A percentile compares a stretch with the other conserved stretches of the same genome.
Evolutionary conservation across 2,329 filamentous ascomycete species (phyloP).

Genomic region (Alternaria consortialis): DNA sequence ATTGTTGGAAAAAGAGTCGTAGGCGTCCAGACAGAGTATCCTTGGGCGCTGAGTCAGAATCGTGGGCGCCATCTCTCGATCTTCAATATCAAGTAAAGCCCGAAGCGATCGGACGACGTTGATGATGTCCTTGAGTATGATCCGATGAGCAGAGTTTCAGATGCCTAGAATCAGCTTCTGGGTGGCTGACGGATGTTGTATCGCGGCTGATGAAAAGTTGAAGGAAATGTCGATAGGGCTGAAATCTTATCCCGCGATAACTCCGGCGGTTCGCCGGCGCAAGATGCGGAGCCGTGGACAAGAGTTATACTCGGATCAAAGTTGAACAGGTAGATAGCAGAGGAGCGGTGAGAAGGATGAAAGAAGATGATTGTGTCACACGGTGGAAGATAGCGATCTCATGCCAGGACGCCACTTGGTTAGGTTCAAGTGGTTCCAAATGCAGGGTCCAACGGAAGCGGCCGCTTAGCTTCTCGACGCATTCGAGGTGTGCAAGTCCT

Average conservation of each 20-base stretch:
- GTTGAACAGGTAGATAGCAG: neutral
- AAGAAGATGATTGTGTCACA: slow-evolving; percentile 3
- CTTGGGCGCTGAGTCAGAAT: slow-evolving; percentile 44
- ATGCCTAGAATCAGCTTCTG: neutral
- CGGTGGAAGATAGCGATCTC: slow-evolving; percentile 19
- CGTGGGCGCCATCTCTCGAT: slow-evolving; percentile 39
- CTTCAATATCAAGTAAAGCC: neutral
- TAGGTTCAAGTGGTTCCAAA: slow-evolving; percentile 10
- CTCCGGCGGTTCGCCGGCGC: slow-evolving; percentile 13
- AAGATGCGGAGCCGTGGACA: slow-evolving; percentile 7
- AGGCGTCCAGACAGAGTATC: slow-evolving; percentile 92
- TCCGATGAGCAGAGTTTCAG: neutral
- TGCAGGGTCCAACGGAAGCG: slow-evolving; percentile 26
- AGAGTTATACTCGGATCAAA: neutral
- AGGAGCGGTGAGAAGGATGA: neutral
- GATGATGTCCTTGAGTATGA: neutral
- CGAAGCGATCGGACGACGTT: neutral
- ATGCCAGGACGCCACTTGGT: slow-evolving; percentile 15
- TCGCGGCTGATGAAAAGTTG: slow-evolving; percentile 19
- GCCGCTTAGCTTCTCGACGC: slow-evolving; percentile 7
- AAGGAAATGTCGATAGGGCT: slow-evolving; percentile 17
- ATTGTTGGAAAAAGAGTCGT: slow-evolving; percentile 97
- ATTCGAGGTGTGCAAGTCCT: slow-evolving; percentile 9
- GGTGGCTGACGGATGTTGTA: slow-evolving; percentile 2
- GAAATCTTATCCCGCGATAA: slow-evolving; percentile 24